These are phyloP conservation scores for Russula griseocarnosa DNA, from an alignment of 768 basidiomycete species.

Conservation along the genomic window DNA sequence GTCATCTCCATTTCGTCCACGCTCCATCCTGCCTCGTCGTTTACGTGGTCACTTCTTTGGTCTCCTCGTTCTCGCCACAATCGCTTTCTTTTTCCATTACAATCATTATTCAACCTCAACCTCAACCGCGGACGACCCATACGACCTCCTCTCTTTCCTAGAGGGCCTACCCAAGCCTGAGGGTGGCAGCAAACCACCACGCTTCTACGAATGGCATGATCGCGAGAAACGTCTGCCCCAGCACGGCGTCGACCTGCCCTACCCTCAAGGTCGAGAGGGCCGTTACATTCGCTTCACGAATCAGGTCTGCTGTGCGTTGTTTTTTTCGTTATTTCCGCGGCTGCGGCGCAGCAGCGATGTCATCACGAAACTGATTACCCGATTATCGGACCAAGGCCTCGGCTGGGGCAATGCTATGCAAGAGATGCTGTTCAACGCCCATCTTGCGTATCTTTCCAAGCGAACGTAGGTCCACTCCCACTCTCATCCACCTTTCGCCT, in stretches of 20 bases:
- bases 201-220: conserved; percentile 17
- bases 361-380: background rate
- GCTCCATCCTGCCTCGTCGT: background rate
- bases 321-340: too few relatives aligned
- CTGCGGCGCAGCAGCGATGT: background rate
- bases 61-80: background rate
- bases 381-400: conserved; percentile 34
- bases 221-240: conserved; percentile 21
- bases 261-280: conserved; percentile 24
- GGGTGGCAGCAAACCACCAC: conserved; percentile 4
- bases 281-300: conserved; percentile 25
- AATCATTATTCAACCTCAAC: background rate
- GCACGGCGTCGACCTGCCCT: conserved; percentile 14
- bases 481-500: too few relatives aligned
- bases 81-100: background rate
- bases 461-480: conserved; percentile 43
- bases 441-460: conserved; percentile 45
- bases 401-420: conserved; percentile 65
- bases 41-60: background rate
- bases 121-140: background rate
- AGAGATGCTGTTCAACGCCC: conserved; percentile 50
- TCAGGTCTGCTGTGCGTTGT: conserved; percentile 13
- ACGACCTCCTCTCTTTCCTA: background rate
- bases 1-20: background rate
- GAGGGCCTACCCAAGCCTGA: conserved; percentile 9